phyloP scores from a whole-genome alignment of 2,329 filamentous ascomycete genomes.

The Colletotrichum eremochloae region DNA sequence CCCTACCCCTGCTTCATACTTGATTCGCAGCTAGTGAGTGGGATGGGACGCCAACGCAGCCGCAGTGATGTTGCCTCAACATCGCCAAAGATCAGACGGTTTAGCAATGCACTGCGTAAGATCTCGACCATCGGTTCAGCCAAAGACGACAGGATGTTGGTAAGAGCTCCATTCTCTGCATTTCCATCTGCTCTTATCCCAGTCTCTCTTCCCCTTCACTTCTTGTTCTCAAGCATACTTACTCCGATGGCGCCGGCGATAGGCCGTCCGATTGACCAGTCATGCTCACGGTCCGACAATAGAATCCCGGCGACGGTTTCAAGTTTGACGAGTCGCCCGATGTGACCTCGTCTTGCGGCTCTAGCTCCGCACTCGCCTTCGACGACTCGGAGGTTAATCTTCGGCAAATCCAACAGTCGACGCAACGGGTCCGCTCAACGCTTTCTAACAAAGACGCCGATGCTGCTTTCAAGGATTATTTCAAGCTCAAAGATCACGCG shows the following conservation, averaged over 20 bases:
- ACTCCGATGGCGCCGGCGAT: not conserved
- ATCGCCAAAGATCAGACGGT: slow-evolving; percentile 10
- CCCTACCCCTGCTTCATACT: not conserved
- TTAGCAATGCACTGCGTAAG: slow-evolving; percentile 13
- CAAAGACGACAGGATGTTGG: not conserved
- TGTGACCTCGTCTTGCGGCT: slow-evolving; percentile 39
- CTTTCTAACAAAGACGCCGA: slow-evolving; percentile 56
- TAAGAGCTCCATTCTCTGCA: not conserved
- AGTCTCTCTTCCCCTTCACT: not conserved
- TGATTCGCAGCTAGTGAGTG: not conserved
- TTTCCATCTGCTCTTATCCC: too few species aligned
- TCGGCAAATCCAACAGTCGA: slow-evolving; percentile 52
- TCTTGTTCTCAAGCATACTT: not conserved
- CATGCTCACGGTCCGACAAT: not conserved
- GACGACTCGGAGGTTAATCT: slow-evolving; percentile 51
- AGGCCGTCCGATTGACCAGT: not conserved
- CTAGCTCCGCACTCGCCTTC: slow-evolving; percentile 45
- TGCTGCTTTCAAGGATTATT: slow-evolving; percentile 59
- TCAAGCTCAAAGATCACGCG: slow-evolving; percentile 51
- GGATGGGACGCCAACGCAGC: slow-evolving; percentile 22
- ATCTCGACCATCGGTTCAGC: slow-evolving; percentile 2
- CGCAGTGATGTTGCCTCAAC: slow-evolving; percentile 14
- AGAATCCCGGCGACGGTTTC: slow-evolving; percentile 18
- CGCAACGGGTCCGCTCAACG: slow-evolving; percentile 53
- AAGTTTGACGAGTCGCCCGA: slow-evolving; percentile 3